Evolutionary conservation across 1,284 basidiomycete genomes (phyloP).

Genomic region (Fomitiporia mediterranea): DNA sequence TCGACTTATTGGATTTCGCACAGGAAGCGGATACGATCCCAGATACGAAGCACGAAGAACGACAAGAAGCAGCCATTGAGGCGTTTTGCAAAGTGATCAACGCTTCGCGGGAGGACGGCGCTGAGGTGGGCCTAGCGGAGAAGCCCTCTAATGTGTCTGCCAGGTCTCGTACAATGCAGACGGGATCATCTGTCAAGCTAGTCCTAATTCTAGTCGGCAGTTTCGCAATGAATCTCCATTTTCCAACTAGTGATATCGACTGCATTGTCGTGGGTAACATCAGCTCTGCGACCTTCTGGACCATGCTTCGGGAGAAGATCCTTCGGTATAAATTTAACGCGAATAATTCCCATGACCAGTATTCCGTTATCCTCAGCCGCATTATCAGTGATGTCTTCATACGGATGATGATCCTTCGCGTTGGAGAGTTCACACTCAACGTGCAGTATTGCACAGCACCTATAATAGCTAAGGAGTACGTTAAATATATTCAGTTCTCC

Average conservation of each 20-base stretch:
- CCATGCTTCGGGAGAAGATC: constrained; percentile 15
- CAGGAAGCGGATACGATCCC: constrained; percentile 2
- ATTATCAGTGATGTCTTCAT: constrained; percentile 25
- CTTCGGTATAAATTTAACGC: background rate
- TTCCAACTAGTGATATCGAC: constrained; percentile 23
- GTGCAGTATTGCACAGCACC: constrained; percentile 25
- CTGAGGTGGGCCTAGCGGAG: constrained; percentile 10
- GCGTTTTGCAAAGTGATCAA: constrained; percentile 2
- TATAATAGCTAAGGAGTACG: constrained; percentile 22
- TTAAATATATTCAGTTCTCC: constrained; percentile 5
- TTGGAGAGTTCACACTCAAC: constrained; percentile 23
- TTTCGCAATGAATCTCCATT: constrained; percentile 23
- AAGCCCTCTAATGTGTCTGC: constrained; percentile 3
- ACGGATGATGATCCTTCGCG: constrained; percentile 25
- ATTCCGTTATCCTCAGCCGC: constrained; percentile 14
- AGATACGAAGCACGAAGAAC: background rate
- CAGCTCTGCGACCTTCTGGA: constrained; percentile 23
- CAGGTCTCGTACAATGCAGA: constrained; percentile 1
- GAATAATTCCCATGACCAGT: background rate
- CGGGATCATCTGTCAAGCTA: constrained; percentile 14
- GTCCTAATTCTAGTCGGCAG: constrained; percentile 24
- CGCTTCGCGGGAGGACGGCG: constrained; percentile 9
- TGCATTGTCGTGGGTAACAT: constrained; percentile 26
- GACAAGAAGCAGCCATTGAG: constrained; percentile 1
- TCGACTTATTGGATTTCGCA: background rate